Percentiles rank a stretch among this genome's conserved stretches.
phyloP scores from a whole-genome alignment of 2,329 filamentous ascomycete genomes.

The Trichophyton mentagrophytes region DNA sequence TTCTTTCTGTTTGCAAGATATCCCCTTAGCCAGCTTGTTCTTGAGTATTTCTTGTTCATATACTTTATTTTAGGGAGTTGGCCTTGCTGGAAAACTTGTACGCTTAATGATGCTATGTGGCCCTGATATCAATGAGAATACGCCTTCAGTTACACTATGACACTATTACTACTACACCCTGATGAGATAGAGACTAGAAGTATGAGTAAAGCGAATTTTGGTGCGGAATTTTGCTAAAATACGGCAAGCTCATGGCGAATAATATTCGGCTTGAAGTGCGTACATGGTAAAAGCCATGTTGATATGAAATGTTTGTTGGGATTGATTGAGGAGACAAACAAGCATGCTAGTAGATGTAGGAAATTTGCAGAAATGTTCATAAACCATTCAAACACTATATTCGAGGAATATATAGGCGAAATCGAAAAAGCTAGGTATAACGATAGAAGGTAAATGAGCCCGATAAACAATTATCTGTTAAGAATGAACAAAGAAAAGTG shows the following conservation, averaged over 20 bases:
- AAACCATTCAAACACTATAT: not conserved
- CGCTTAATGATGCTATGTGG: not conserved
- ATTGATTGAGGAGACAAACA: not conserved
- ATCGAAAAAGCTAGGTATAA: not conserved
- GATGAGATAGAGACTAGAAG: not conserved
- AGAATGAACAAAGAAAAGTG: not conserved
- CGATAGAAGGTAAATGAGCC: not conserved
- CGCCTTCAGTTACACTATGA: not conserved
- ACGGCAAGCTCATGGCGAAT: not conserved
- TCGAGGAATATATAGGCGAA: not conserved
- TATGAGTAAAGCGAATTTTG: not conserved
- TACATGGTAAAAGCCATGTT: not conserved
- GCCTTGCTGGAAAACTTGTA: not conserved
- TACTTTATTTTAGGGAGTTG: not conserved
- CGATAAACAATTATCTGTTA: not conserved
- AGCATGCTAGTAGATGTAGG: not conserved
- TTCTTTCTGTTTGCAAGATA: conserved; percentile 10
- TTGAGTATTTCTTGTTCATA: not conserved
- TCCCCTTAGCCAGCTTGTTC: conserved; percentile 6
- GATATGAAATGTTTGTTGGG: not conserved
- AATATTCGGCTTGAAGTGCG: not conserved
- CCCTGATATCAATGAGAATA: not conserved
- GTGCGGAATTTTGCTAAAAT: not conserved
- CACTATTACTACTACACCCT: not conserved
- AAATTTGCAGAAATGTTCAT: not conserved